Evolutionary conservation across 129 eudicot species (phyloP).

Genomic region (Escallonia herrerae): DNA sequence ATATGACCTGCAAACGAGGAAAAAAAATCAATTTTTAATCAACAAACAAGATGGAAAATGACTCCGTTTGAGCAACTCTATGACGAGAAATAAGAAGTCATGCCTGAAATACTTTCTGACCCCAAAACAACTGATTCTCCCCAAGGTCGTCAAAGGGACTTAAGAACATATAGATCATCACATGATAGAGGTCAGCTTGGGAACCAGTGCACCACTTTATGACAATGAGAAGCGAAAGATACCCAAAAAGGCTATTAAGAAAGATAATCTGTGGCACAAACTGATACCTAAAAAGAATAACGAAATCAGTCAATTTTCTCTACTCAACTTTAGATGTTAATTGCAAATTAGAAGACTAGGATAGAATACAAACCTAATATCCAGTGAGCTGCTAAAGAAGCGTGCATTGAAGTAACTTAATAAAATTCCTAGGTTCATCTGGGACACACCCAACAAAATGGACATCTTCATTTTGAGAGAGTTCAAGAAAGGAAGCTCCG

Average conservation of each 20-base stretch:
- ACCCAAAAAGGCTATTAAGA: conserved; percentile 98
- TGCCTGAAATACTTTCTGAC: conserved; percentile 93
- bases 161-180: conserved; percentile 96
- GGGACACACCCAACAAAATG: conserved; percentile 81
- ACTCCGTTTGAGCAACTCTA: conserved; percentile 3
- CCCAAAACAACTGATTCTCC: conserved; percentile 92
- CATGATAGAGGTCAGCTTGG: conserved; percentile 96
- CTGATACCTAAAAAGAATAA: conserved; percentile 65
- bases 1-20: conserved; percentile 59
- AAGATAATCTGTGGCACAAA: conserved; percentile 96
- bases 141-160: conserved; percentile 95
- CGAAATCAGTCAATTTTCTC: conserved; percentile 7
- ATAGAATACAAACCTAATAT: conserved; percentile 55
- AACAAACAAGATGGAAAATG: conserved; percentile 7
- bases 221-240: conserved; percentile 85
- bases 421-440: conserved; percentile 95
- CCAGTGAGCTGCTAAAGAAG: conserved; percentile 67
- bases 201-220: conserved; percentile 98
- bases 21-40: conserved; percentile 7
- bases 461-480: conserved; percentile 99
- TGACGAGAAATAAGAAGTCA: conserved; percentile 6
- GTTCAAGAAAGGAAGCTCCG: conserved; percentile 92
- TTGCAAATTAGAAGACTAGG: neutral
- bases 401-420: conserved; percentile 90
- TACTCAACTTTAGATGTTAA: neutral